A percentile compares a stretch with the other conserved stretches of the same genome.
Evolutionary conservation across 2,329 filamentous ascomycete genomes (phyloP).

Genomic region (Cercospora zeina): DNA sequence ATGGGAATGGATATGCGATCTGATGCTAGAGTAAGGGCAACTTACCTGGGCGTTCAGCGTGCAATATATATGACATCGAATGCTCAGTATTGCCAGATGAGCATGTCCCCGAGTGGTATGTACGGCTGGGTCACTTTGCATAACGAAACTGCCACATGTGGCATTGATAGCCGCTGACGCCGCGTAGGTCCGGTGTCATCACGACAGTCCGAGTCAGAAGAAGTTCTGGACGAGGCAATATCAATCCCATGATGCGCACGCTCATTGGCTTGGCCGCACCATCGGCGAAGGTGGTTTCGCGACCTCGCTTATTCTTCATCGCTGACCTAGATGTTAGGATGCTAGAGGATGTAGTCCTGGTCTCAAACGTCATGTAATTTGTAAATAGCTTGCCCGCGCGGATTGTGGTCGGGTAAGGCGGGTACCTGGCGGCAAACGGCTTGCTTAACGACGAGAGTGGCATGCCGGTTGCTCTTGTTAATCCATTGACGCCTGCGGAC

Average conservation of each 20-base stretch:
- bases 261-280: not conserved
- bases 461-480: not conserved
- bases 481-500: not conserved
- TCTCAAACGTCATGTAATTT: no score
- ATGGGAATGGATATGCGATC: not conserved
- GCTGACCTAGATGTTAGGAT: not conserved
- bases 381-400: not conserved
- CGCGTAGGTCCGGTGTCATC: not conserved
- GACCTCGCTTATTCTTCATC: not conserved
- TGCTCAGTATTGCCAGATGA: not conserved
- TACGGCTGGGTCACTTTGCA: not conserved
- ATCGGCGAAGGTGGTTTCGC: not conserved
- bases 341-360: not conserved
- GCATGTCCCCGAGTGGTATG: not conserved
- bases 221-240: not conserved
- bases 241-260: not conserved
- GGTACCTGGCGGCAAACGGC: not conserved
- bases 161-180: not conserved
- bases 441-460: not conserved
- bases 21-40: not conserved
- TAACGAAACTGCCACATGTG: not conserved
- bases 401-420: not conserved
- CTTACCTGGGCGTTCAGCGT: not conserved
- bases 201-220: not conserved
- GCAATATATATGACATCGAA: not conserved